These are phyloP conservation scores for Hibiscus tridactylites DNA, from an alignment of 345 rosid genomes.

Conservation along the genomic window DNA sequence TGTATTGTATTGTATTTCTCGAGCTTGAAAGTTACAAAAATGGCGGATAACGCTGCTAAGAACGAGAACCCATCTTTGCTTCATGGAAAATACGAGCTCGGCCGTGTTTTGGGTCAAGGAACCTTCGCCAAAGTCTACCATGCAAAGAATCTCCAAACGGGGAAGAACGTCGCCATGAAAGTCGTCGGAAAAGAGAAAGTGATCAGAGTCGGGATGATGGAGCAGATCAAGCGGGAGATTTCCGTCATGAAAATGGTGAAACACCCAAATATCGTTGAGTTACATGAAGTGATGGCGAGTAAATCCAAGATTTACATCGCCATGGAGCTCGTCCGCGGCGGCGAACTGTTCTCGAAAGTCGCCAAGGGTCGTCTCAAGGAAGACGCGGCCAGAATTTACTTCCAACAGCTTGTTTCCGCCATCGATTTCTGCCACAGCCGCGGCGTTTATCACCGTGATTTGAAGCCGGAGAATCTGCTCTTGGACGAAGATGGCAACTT, in stretches of 20 bases:
- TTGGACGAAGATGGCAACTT: slow-evolving; percentile 73
- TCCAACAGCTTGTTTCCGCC: slow-evolving; percentile 78
- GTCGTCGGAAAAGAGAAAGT: slow-evolving; percentile 87
- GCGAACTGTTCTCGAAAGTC: slow-evolving; percentile 68
- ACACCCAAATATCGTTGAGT: slow-evolving; percentile 75
- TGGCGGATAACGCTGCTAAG: slow-evolving; percentile 14
- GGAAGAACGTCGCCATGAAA: slow-evolving; percentile 76
- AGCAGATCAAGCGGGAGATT: slow-evolving; percentile 84
- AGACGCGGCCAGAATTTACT: slow-evolving; percentile 65
- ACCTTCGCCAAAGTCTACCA: slow-evolving; percentile 88
- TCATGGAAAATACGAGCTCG: slow-evolving; percentile 82
- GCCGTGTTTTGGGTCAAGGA: slow-evolving; percentile 75
- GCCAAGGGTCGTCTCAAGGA: slow-evolving; percentile 68
- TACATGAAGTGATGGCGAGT: slow-evolving; percentile 93
- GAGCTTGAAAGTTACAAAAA: not conserved
- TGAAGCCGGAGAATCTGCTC: slow-evolving; percentile 82
- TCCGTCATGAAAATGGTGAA: slow-evolving; percentile 92
- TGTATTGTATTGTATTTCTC: not conserved
- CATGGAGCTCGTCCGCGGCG: slow-evolving; percentile 89
- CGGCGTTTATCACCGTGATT: slow-evolving; percentile 85
- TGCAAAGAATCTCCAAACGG: slow-evolving; percentile 46
- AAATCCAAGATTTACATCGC: slow-evolving; percentile 90
- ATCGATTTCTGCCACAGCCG: slow-evolving; percentile 91
- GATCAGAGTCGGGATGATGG: slow-evolving; percentile 77
- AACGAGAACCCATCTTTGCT: slow-evolving; percentile 30